phyloP scores from a whole-genome alignment of 2,329 filamentous ascomycete genomes.

The Xylariaceae sp. region DNA sequence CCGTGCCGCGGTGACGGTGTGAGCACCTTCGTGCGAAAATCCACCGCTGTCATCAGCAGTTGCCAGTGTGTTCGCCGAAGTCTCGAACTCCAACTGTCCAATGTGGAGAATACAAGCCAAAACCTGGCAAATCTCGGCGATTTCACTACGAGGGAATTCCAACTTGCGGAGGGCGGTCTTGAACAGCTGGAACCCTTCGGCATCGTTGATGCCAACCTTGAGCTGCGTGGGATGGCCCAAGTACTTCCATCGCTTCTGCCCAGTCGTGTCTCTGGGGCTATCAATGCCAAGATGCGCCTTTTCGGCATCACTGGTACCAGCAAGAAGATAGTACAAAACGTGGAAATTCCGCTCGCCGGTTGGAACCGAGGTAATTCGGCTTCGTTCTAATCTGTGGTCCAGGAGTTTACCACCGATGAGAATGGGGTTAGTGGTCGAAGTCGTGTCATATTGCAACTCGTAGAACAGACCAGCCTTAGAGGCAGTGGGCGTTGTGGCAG shows the following conservation, averaged over 20 bases:
- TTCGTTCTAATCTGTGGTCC: constrained; percentile 87
- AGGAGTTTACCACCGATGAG: constrained; percentile 92
- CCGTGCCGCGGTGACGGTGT: constrained; percentile 78
- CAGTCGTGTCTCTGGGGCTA: constrained; percentile 36
- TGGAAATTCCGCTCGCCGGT: constrained; percentile 97
- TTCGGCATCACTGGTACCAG: constrained; percentile 85
- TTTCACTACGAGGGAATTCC: constrained; percentile 87
- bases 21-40: constrained; percentile 90
- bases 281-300: constrained; percentile 74
- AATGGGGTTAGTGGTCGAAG: constrained; percentile 74
- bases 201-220: constrained; percentile 94
- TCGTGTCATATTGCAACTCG: constrained; percentile 93
- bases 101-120: constrained; percentile 94
- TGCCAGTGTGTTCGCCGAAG: constrained; percentile 69
- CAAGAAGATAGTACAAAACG: constrained; percentile 88
- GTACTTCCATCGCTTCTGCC: constrained; percentile 86
- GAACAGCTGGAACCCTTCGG: constrained; percentile 94
- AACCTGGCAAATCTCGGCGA: constrained; percentile 94
- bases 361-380: constrained; percentile 83
- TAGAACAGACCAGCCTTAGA: constrained; percentile 95
- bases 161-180: constrained; percentile 92
- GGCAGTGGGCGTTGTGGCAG: constrained; percentile 87
- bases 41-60: constrained; percentile 88
- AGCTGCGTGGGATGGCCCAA: constrained; percentile 93
- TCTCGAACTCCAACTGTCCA: constrained; percentile 91